These are phyloP conservation scores for Clausena lansium DNA, from an alignment of 345 rosid genomes.

Conservation along the genomic window DNA sequence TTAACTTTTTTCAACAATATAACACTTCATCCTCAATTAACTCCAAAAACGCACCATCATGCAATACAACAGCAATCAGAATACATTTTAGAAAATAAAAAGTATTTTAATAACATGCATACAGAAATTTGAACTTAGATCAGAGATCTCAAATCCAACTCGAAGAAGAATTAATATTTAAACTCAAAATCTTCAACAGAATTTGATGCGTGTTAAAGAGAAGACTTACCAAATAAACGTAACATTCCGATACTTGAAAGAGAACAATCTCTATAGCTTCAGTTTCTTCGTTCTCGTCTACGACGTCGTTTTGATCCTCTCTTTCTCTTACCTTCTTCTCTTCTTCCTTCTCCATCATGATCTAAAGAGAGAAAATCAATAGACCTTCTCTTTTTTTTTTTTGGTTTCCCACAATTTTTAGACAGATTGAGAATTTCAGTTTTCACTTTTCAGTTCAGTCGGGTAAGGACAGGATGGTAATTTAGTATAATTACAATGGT, in stretches of 20 bases:
- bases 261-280: constrained; percentile 72
- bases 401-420: not conserved
- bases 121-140: not conserved
- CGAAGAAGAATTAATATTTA: not conserved
- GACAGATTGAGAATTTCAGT: not conserved
- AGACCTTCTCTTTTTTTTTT: not conserved
- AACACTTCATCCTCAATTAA: not conserved
- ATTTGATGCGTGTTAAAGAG: not conserved
- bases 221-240: constrained; percentile 71
- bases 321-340: constrained; percentile 24
- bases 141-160: not conserved
- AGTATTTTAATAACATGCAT: not conserved
- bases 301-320: constrained; percentile 23
- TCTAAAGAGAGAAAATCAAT: constrained; percentile 24
- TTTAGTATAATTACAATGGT: not conserved
- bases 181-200: not conserved
- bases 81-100: not conserved
- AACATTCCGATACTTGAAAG: constrained; percentile 90
- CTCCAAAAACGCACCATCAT: not conserved
- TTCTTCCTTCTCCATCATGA: constrained; percentile 35
- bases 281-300: constrained; percentile 46
- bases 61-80: not conserved
- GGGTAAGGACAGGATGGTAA: not conserved
- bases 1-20: not conserved
- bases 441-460: not conserved